phyloP scores from a whole-genome alignment of 495 filamentous ascomycete genomes.

The Xylaria cubensis region DNA sequence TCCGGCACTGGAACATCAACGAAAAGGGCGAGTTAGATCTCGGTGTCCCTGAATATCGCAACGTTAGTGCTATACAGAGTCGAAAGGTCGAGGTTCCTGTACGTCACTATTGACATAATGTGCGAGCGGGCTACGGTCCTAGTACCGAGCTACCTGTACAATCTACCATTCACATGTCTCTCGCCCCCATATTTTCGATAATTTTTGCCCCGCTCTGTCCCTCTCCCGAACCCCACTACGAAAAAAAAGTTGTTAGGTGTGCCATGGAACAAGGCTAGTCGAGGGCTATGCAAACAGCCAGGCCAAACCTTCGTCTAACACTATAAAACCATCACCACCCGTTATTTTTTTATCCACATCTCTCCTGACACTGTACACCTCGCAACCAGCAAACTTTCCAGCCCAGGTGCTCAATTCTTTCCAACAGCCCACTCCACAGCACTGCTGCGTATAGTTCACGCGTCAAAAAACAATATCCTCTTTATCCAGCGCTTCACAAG shows the following conservation, averaged over 20 bases:
- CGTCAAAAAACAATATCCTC: neutral
- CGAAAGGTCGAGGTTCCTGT: conserved; percentile 4
- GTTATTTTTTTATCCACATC: neutral
- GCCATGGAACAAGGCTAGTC: neutral
- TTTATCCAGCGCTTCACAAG: neutral
- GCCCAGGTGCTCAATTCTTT: neutral
- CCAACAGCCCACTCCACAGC: neutral
- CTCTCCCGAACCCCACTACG: conserved; percentile 17
- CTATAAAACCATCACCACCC: conserved; percentile 6
- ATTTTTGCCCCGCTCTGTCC: conserved; percentile 14
- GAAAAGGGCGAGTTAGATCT: neutral
- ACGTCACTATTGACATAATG: conserved; percentile 16
- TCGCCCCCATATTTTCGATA: neutral
- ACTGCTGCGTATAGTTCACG: neutral
- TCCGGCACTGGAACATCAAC: neutral
- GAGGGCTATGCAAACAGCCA: conserved; percentile 21
- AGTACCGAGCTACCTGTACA: neutral
- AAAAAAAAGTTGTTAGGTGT: neutral
- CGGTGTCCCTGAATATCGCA: conserved; percentile 15
- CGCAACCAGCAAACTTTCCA: neutral
- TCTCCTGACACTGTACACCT: conserved; percentile 11
- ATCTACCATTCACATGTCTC: conserved; percentile 19
- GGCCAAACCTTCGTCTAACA: neutral
- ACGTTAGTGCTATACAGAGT: conserved; percentile 11
- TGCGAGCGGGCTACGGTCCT: conserved; percentile 1